These are phyloP conservation scores for Crotalaria pallida DNA, from an alignment of 306 rosid species.

Conservation along the genomic window DNA sequence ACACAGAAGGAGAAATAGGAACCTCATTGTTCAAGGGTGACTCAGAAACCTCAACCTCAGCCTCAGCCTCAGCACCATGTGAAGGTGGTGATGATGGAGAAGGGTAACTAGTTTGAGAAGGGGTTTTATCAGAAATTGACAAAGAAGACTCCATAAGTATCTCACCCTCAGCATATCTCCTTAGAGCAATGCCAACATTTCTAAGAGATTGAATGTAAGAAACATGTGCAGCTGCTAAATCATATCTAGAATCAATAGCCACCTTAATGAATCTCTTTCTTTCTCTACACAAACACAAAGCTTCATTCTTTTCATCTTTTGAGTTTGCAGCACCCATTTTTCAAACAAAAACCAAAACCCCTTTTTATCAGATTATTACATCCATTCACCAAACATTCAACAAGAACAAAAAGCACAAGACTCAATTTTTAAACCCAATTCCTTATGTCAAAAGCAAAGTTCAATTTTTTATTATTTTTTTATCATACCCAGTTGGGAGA, in stretches of 20 bases:
- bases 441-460: neutral
- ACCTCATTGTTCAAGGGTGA: conserved; percentile 62
- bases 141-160: conserved; percentile 71
- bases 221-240: conserved; percentile 79
- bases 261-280: conserved; percentile 72
- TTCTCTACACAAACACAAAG: conserved; percentile 69
- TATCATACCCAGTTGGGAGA: neutral
- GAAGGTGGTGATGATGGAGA: conserved; percentile 82
- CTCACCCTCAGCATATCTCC: conserved; percentile 83
- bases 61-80: conserved; percentile 56
- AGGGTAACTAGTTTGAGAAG: conserved; percentile 80
- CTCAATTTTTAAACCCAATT: conserved; percentile 2
- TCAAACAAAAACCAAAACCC: conserved; percentile 1
- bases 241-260: conserved; percentile 85
- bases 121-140: conserved; percentile 81
- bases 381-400: conserved; percentile 12
- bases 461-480: neutral
- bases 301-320: conserved; percentile 67
- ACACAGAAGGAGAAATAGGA: conserved; percentile 43
- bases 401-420: neutral
- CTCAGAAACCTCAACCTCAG: conserved; percentile 54
- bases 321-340: conserved; percentile 81
- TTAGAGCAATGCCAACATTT: conserved; percentile 67
- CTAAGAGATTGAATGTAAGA: conserved; percentile 70
- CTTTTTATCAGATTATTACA: conserved; percentile 23